Base-by-base conservation (phyloP, 495 filamentous ascomycete genomes). In the Xylaria intraflava region DNA sequence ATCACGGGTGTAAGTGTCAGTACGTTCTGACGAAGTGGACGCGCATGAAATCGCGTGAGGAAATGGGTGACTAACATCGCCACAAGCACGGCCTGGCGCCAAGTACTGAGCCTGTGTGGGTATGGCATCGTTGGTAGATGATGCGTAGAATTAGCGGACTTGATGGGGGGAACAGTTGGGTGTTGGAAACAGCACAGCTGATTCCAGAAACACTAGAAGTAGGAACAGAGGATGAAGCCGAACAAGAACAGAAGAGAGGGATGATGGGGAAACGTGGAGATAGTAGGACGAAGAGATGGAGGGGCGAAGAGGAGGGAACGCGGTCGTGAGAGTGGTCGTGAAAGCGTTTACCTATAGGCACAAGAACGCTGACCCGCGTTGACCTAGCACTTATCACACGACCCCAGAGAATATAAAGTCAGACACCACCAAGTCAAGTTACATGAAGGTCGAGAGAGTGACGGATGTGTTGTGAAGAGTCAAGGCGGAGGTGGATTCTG, bases 61-160 rank as follows among this genome's bases (percentile, higher is more conserved):
- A 41, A 41, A 50, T 30, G 12, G 33, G 12, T 23, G 43, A 47
- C 59, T 51, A 31, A 67, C 61, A 60, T 64, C 24, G 55, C 47
- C 29, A 64, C 53, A 12, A 67, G 48, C 6, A 36, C 27, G 14
- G 43, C 19, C 50, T 60, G 61, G 22, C 57, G 62, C 62, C 62
- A 65, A 29, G 54, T 49, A 17, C 23, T 50, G 24, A 55, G 31
- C 7, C 41, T 26, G 27, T 49, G 41, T 6, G 47, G 57, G 51
- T 55, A 61, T 1, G 57, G 24, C 63, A 65, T 65, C 22, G 49
- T 30, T n/a, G n/a, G 14, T 6, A 22, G 17, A 8, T n/a, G n/a
- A 26, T 14, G 29, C 12, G 23, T 46, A 41, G 22, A 53, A 24
- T 20, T 23, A 19, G 17, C 17, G 0, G 35, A 2, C 5, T 38